Base-by-base conservation (phyloP, 2,329 filamentous ascomycete genomes). In the Domatiomyces catenatus region DNA sequence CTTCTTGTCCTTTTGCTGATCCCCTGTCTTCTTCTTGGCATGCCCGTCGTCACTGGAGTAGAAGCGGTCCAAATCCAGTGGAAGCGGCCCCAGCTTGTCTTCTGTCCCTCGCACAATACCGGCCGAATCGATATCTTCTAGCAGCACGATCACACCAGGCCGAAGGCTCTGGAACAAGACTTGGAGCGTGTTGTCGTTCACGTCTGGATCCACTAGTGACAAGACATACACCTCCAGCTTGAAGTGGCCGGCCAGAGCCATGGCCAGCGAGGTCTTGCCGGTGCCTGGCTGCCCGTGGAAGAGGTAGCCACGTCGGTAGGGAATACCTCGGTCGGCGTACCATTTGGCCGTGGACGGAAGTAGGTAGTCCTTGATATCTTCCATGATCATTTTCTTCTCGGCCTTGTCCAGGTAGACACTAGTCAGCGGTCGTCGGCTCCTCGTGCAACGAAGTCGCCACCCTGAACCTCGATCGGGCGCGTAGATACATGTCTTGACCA, bases 281-380 rank as follows among this genome's bases (percentile, higher is more conserved):
- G 81, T 86, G 0, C 84, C 83, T 0, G 83, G 83, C 0, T 83
- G 83, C 0, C 86, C 85, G 58, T 86, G 75, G 58, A 92, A 84
- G 0, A 90, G 73, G 59, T 89, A 90, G 0, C 86, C 86, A 26
- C 86, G 69, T 0, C 86, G 74, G 48, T 89, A 80, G 0, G 84
- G 84, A 26, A 90, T 86, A 0, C 85, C 60, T 19, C 59, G 54
- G 45, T 54, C 52, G 24, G 50, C 45, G 49, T 63, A 60, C 58
- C 57, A 62, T 17, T 44, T 45, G 15, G 46, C 50, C 18, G 50
- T 55, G 8, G 36, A 39, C 22, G 47, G 46, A 42, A 50, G 46
- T 0, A 92, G 71, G 56, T 86, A 90, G 58, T 87, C 84, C 57
- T 86, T 84, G 61, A 90, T 81, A 58, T 92, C 86, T 32, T 71